Evolutionary conservation across 352 stramenopile genomes (phyloP), one percentile per base, ranked within the genome.

Genomic region (Globisporangium cederbergense): DNA sequence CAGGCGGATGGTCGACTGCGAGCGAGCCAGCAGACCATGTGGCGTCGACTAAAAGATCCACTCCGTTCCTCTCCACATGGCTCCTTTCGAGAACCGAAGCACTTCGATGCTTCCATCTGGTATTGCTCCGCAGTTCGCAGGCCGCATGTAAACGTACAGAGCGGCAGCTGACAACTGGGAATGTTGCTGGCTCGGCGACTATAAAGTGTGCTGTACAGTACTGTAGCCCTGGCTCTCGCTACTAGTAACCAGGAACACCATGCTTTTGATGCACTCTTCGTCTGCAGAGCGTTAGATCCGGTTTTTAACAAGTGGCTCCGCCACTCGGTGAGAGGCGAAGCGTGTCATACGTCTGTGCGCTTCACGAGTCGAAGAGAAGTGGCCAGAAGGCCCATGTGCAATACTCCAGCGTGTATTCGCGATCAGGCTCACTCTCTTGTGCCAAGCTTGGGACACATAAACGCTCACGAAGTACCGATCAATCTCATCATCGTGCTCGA

Each of bases 1-100:
- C 22, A 25, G 22, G 22, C 22, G 22, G 22, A 25, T 25, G 18
- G 6, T 28, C 16, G 28, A 25, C 28, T 22, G 8, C 50, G 20
- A 42, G 3, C 5, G 22, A 25, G 22, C 22, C 50, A 40, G 50
- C 13, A 40, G 30, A 20, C 28, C 50, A 56, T 56, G 28, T 56
- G 28, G 50, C 14, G 28, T 42, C 28, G 28, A 56, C 28, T 42
- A 56, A 40, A 32, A 56, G 50, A 56, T 56, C 28, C 28, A 30
- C 16, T 56, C 10, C 16, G 13, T 18, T 3, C 50, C 22, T 22
- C 28, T 9, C 8, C 28, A 28, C 28, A 56, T 56, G 28, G 28
- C 50, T 56, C 28, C 28, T 14, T 25, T 25, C 28, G 50, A 11
- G 32, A 11, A 42, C 11, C 22, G 16, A n/a, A 16, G 40, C 40